Percentiles rank a stretch among this genome's conserved stretches.
phyloP scores from a whole-genome alignment of 2,329 filamentous ascomycete species.

The Sporothrix protearum region DNA sequence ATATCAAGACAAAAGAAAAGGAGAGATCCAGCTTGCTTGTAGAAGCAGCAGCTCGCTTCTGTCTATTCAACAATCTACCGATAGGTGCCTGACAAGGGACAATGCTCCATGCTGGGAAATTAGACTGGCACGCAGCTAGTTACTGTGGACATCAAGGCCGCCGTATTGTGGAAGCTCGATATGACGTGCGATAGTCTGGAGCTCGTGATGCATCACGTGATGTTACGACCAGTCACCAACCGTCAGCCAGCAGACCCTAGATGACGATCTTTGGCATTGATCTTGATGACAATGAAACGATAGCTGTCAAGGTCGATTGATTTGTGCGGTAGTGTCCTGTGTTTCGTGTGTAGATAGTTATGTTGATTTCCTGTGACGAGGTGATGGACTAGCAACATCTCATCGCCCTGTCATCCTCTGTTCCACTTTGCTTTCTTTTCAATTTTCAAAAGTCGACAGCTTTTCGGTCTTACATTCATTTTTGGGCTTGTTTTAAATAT shows the following conservation, averaged over 20 bases:
- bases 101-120: slow-evolving; percentile 22
- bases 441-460: too few species aligned
- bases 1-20: background rate
- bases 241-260: background rate
- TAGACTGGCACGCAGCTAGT: slow-evolving; percentile 20
- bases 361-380: background rate
- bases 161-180: background rate
- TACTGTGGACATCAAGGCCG: slow-evolving; percentile 7
- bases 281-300: background rate
- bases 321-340: background rate
- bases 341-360: too few species aligned
- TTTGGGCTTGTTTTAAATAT: background rate
- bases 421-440: background rate
- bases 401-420: background rate
- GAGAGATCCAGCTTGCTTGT: background rate
- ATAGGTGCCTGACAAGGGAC: slow-evolving; percentile 14
- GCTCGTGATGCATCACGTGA: background rate
- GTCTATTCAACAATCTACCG: slow-evolving; percentile 7
- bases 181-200: background rate
- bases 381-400: background rate
- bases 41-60: background rate
- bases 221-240: too few species aligned
- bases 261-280: background rate
- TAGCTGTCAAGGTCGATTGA: background rate
- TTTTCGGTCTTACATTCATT: too few species aligned